phyloP scores from a whole-genome alignment of 495 filamentous ascomycete genomes.

The Neurospora sp. region DNA sequence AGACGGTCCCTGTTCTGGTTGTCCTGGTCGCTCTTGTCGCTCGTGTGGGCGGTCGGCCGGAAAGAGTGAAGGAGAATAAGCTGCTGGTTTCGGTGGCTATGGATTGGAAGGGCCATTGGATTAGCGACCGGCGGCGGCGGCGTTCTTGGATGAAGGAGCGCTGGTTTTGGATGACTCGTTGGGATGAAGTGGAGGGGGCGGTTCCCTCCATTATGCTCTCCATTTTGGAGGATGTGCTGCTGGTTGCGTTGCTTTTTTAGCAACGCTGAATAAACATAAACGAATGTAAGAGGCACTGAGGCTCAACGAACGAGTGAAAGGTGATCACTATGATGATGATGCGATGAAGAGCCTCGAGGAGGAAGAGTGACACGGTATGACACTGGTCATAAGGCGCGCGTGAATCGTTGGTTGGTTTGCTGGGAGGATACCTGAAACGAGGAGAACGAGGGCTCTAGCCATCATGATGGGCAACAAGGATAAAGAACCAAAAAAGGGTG shows the following conservation, averaged over 20 bases:
- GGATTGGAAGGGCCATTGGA: conserved; percentile 29
- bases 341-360: neutral
- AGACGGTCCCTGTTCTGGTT: neutral
- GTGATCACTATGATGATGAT: neutral
- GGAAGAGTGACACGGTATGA: neutral
- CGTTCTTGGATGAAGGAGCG: neutral
- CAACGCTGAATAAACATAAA: neutral
- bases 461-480: neutral
- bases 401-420: neutral
- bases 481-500: neutral
- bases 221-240: neutral
- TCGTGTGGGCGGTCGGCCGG: neutral
- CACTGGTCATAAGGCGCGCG: neutral
- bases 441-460: neutral
- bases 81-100: conserved; percentile 13
- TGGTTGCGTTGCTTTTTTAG: neutral
- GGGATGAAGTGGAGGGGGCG: neutral
- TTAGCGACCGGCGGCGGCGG: neutral
- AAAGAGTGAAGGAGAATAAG: neutral
- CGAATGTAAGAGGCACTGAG: neutral
- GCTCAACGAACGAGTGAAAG: neutral
- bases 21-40: conserved; percentile 4
- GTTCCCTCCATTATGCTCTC: neutral
- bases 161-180: neutral
- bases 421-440: neutral